Evolutionary conservation across 768 basidiomycete genomes (phyloP).

Genomic region (Sutorius australiensis): DNA sequence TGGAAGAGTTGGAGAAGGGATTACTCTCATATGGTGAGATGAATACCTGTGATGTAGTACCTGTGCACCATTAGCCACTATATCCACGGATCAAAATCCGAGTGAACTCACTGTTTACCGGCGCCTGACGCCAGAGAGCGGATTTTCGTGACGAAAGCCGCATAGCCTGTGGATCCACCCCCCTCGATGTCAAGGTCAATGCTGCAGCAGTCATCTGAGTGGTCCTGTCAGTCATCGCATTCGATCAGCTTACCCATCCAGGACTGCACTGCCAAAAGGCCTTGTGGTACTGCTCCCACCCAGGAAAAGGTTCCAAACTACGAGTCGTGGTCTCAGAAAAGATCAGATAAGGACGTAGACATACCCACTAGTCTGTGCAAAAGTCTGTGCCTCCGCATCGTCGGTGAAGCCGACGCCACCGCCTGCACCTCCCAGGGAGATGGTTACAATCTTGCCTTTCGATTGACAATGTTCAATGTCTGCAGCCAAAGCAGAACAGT

Average conservation of each 20-base stretch:
- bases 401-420: slow-evolving; percentile 38
- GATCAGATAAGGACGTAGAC: slow-evolving; percentile 8
- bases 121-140: slow-evolving; percentile 24
- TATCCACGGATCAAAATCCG: background rate
- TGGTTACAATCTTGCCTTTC: slow-evolving; percentile 45
- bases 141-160: slow-evolving; percentile 38
- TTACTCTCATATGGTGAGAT: background rate
- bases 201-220: slow-evolving; percentile 25
- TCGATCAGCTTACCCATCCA: slow-evolving; percentile 39
- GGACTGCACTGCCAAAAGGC: slow-evolving; percentile 43
- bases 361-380: slow-evolving; percentile 24
- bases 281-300: slow-evolving; percentile 42
- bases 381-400: slow-evolving; percentile 36
- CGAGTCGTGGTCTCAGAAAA: background rate
- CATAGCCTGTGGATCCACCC: slow-evolving; percentile 49
- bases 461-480: slow-evolving; percentile 44
- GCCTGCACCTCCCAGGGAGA: slow-evolving; percentile 43
- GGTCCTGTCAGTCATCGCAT: background rate
- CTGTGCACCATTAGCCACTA: slow-evolving; percentile 28
- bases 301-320: slow-evolving; percentile 46
- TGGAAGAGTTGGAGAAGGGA: background rate
- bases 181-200: slow-evolving; percentile 76
- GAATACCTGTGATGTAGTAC: slow-evolving; percentile 56
- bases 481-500: slow-evolving; percentile 38
- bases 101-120: slow-evolving; percentile 18